These are phyloP conservation scores for Albizia julibrissin DNA, from an alignment of 306 rosid genomes.

Conservation along the genomic window DNA sequence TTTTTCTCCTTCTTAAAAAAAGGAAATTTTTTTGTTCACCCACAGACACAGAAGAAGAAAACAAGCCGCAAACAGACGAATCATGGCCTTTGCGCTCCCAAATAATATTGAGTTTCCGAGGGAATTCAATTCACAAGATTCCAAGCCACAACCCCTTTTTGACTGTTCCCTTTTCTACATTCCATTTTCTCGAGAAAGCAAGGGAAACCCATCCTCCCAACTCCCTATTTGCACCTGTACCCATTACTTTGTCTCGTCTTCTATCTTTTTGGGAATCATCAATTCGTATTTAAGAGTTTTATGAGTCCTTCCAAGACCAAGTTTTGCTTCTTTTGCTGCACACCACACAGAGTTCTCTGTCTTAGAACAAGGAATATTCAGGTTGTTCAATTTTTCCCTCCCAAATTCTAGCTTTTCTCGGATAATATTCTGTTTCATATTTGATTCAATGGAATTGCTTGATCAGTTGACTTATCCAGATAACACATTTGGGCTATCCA, in stretches of 20 bases:
- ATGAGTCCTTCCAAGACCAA: conserved; percentile 30
- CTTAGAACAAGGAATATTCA: conserved; percentile 46
- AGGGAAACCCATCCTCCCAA: conserved; percentile 30
- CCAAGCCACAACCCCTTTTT: conserved; percentile 41
- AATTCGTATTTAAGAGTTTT: conserved; percentile 31
- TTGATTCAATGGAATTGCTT: conserved; percentile 32
- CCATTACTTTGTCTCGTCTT: conserved; percentile 39
- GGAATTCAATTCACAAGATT: conserved; percentile 54
- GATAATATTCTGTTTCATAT: conserved; percentile 13
- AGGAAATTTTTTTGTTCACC: too few relatives aligned
- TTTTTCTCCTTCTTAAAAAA: too few relatives aligned
- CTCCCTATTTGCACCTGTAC: conserved; percentile 48
- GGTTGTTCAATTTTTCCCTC: conserved; percentile 36
- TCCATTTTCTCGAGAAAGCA: conserved; percentile 36
- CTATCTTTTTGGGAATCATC: conserved; percentile 33
- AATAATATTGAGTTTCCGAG: conserved; percentile 33
- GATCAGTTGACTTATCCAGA: conserved; percentile 54
- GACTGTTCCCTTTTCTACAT: conserved; percentile 41
- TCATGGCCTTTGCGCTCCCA: conserved; percentile 41
- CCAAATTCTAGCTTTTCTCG: conserved; percentile 32
- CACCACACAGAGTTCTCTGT: conserved; percentile 35
- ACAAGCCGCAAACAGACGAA: conserved; percentile 49
- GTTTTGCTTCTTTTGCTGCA: conserved; percentile 34
- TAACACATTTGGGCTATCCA: conserved; percentile 35
- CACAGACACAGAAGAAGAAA: conserved; percentile 20